Evolutionary conservation across 192 early-diverging fungal species (phyloP), one percentile per base, ranked within the genome.

Genomic region (Coemansia sp.): DNA sequence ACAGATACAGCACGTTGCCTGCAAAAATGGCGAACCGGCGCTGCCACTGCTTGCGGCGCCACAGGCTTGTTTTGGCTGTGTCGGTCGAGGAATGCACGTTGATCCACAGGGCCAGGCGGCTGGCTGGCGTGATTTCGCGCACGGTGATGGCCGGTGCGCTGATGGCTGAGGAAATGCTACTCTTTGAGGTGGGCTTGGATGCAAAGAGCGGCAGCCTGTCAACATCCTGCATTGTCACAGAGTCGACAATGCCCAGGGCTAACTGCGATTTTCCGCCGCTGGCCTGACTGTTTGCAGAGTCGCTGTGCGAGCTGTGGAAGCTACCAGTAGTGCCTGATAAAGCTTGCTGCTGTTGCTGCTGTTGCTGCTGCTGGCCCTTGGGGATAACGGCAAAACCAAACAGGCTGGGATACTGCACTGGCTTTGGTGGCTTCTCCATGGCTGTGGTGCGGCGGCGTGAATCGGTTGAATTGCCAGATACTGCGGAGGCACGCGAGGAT

Each of bases 31-130:
- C 59, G 30, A 74, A 74, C 14, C 72, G 54, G 26, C 64, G 72
- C 9, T 74, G 72, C 72, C 72, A 74, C 52, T 74, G 72, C 55
- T 56, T 63, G 42, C 72, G 64, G 20, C 64, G 64, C 64, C 64
- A 74, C 17, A 74, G 60, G 32, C 64, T 48, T 11, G 55, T 5
- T 44, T 56, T 54, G 18, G 39, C 45, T 10, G 32, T 24, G 14
- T 67, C 72, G 9, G 30, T 30, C 0, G 55, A 49, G 27, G 64
- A 56, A 49, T 75, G 51, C 52, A 75, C 19, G 29, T 56, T 58
- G 19, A 75, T 30, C 72, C 72, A 75, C 24, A 75, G 55, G 15
- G 72, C 72, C 53, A 66, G 38, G 15, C 72, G 72, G 35, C 64
- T 51, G 4, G 72, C 72, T 0, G 72, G 72, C 23, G 72, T 75